Conservation (phyloP, 1,284 basidiomycete genomes). For the Pascua guehoae region DNA sequence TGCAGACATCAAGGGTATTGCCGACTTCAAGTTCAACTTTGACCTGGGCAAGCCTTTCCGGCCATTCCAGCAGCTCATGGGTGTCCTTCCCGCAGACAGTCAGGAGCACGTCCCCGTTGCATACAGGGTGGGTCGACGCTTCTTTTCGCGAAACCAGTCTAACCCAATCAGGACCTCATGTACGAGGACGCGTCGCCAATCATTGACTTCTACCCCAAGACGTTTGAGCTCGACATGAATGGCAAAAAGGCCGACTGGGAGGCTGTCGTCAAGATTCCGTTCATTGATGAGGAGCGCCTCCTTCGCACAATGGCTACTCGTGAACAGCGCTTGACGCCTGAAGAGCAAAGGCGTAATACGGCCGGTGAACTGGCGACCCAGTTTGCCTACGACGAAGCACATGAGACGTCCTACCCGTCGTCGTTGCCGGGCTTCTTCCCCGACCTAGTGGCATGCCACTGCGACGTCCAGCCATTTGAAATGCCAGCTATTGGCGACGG, state of each 20-base stretch:
- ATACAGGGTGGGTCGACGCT: constrained; percentile 66
- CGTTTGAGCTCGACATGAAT: constrained; percentile 91
- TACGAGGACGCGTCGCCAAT: constrained; percentile 79
- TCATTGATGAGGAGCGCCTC: constrained; percentile 82
- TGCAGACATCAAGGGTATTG: constrained; percentile 71
- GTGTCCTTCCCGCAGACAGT: constrained; percentile 87
- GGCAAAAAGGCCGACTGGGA: constrained; percentile 99
- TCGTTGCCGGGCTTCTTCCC: constrained; percentile 95
- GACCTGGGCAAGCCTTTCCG: constrained; percentile 83
- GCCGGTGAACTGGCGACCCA: constrained; percentile 70
- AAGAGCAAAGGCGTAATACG: constrained; percentile 73
- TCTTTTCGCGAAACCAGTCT: no score
- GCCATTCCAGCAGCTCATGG: constrained; percentile 98
- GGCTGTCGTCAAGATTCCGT: constrained; percentile 97
- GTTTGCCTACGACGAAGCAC: constrained; percentile 67
- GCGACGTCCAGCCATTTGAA: constrained; percentile 72
- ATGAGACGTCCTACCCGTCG: constrained; percentile 72
- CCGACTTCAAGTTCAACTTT: constrained; percentile 78
- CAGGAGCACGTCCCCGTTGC: constrained; percentile 80
- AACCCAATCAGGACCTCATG: constrained; percentile 77
- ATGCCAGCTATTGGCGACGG: constrained; percentile 80
- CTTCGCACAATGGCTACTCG: constrained; percentile 79
- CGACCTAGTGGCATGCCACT: constrained; percentile 74
- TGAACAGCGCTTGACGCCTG: constrained; percentile 70
- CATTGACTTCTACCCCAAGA: constrained; percentile 85